phyloP scores from a whole-genome alignment of 2,329 filamentous ascomycete species.

The Peltaster fructicola region DNA sequence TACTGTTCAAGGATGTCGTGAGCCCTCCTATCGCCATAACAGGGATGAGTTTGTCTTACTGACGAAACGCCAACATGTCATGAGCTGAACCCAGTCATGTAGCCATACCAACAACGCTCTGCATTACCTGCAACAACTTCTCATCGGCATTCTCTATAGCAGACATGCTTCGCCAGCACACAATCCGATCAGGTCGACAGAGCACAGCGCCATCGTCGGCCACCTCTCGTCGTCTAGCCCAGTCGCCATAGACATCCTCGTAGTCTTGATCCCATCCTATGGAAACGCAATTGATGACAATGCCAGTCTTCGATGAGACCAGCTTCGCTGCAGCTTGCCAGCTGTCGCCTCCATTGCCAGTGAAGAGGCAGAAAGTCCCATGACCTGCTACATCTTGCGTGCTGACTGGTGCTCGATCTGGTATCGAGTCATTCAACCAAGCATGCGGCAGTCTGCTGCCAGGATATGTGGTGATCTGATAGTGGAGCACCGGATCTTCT shows the following conservation, averaged over 20 bases:
- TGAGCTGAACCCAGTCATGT: too few species aligned
- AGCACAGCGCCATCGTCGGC: conserved; percentile 41
- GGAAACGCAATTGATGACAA: conserved; percentile 32
- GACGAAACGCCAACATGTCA: too few species aligned
- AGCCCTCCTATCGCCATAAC: too few species aligned
- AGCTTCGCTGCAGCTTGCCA: conserved; percentile 35
- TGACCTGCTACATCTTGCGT: conserved; percentile 44
- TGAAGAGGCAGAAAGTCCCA: conserved; percentile 26
- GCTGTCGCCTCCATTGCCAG: conserved; percentile 35
- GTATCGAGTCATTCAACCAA: conserved; percentile 38
- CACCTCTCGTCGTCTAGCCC: conserved; percentile 35
- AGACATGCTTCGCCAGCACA: conserved; percentile 33
- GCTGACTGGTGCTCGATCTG: conserved; percentile 27
- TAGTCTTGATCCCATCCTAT: conserved; percentile 43
- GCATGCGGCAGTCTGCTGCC: conserved; percentile 43
- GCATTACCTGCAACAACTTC: conserved; percentile 9
- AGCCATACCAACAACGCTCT: conserved; percentile 11
- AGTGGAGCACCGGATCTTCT: conserved; percentile 23
- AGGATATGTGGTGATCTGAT: conserved; percentile 33
- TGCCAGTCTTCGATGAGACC: conserved; percentile 22
- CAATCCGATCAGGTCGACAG: conserved; percentile 40
- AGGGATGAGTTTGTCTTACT: too few species aligned
- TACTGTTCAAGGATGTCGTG: too few species aligned
- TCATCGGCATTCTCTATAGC: conserved; percentile 9
- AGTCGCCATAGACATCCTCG: conserved; percentile 45